phyloP scores from a whole-genome alignment of 345 rosid species.

The Barbarea vulgaris region DNA sequence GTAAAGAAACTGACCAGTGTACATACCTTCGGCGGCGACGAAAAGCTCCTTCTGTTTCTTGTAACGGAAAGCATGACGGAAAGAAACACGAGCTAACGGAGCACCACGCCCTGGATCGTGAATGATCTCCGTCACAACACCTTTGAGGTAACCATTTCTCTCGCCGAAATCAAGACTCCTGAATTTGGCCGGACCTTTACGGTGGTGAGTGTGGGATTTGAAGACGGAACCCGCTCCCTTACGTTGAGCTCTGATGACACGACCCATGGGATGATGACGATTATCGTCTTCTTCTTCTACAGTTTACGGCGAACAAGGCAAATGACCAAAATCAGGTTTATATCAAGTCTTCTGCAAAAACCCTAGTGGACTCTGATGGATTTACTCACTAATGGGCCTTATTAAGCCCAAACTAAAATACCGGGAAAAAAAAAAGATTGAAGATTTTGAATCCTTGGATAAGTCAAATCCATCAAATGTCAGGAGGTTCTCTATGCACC shows the following conservation, averaged over 20 bases:
- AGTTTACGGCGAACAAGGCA: constrained; percentile 16
- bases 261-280: constrained; percentile 50
- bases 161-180: constrained; percentile 72
- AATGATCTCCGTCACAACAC: constrained; percentile 64
- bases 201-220: constrained; percentile 78
- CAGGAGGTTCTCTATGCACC: background rate
- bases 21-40: constrained; percentile 68
- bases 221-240: constrained; percentile 81
- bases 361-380: constrained; percentile 24
- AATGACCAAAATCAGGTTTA: background rate
- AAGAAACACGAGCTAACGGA: constrained; percentile 61
- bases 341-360: constrained; percentile 10
- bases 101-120: constrained; percentile 83
- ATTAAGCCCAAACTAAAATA: constrained; percentile 6
- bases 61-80: constrained; percentile 74
- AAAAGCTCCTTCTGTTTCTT: constrained; percentile 75
- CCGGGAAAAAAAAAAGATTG: background rate
- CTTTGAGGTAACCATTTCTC: constrained; percentile 69
- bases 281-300: background rate
- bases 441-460: constrained; percentile 21
- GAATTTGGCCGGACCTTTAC: constrained; percentile 77
- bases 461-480: constrained; percentile 21
- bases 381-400: background rate
- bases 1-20: constrained; percentile 60
- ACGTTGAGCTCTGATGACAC: constrained; percentile 74